These are phyloP conservation scores for Clitoria ternatea DNA, from an alignment of 306 rosid species.

Conservation along the genomic window DNA sequence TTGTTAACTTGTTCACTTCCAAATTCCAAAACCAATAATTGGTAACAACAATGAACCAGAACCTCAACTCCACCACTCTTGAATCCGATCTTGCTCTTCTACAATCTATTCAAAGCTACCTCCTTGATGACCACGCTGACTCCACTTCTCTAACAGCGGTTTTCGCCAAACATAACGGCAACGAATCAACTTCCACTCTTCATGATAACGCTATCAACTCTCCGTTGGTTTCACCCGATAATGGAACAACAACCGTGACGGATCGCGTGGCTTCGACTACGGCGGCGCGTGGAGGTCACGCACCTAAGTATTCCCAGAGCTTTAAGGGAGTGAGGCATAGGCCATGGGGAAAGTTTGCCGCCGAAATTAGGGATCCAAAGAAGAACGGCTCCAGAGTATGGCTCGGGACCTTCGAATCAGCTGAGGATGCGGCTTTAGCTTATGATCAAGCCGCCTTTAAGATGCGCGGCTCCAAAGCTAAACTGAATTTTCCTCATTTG, in stretches of 20 bases:
- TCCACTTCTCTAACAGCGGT: neutral
- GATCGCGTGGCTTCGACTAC: neutral
- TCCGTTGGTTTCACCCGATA: neutral
- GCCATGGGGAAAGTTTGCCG: constrained; percentile 72
- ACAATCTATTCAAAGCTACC: constrained; percentile 22
- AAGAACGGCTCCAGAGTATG: constrained; percentile 54
- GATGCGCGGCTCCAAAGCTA: constrained; percentile 57
- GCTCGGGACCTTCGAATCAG: constrained; percentile 58
- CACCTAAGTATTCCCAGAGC: constrained; percentile 1
- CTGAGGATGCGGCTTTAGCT: constrained; percentile 54
- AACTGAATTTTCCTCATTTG: constrained; percentile 57
- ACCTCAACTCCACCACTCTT: neutral
- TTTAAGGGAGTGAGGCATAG: constrained; percentile 57
- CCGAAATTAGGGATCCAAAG: constrained; percentile 41
- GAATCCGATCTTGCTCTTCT: constrained; percentile 23
- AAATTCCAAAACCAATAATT: neutral
- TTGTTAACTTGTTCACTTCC: too few relatives aligned
- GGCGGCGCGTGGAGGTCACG: neutral
- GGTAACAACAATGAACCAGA: too few relatives aligned
- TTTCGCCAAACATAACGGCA: neutral
- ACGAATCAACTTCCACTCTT: neutral
- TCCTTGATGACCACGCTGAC: constrained; percentile 9
- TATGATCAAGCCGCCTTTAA: constrained; percentile 58
- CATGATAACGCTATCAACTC: neutral
- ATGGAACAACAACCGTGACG: neutral